These are phyloP conservation scores for Rhipidocladum racemiflorum DNA, from an alignment of 176 grass and related monocot species.

Conservation along the genomic window DNA sequence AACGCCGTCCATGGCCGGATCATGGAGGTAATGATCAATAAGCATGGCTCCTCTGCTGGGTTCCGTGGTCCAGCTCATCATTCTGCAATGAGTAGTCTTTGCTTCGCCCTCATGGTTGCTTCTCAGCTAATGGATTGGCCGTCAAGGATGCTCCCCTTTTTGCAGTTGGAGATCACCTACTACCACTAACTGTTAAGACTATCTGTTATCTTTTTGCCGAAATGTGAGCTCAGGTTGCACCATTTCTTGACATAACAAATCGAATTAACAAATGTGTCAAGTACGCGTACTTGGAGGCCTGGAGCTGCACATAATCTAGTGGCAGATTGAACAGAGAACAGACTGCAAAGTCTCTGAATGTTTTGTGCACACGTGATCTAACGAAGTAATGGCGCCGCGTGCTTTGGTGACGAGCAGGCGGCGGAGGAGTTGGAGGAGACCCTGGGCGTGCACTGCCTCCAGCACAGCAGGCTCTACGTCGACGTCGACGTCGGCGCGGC, in stretches of 20 bases:
- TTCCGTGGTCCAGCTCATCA: neutral
- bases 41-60: neutral
- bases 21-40: conserved; percentile 38
- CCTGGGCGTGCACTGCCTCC: conserved; percentile 36
- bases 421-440: conserved; percentile 52
- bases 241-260: conserved; percentile 2
- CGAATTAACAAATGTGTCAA: neutral
- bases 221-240: conserved; percentile 1
- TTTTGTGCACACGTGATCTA: neutral
- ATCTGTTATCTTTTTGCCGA: neutral
- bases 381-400: neutral
- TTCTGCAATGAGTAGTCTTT: conserved; percentile 7
- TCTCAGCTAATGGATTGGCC: conserved; percentile 30
- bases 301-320: neutral
- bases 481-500: conserved; percentile 68
- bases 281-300: neutral
- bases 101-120: conserved; percentile 48
- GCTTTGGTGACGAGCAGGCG: conserved; percentile 20
- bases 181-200: conserved; percentile 18
- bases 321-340: neutral
- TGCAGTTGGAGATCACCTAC: conserved; percentile 22
- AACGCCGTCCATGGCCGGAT: conserved; percentile 47
- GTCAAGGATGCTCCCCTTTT: conserved; percentile 22
- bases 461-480: conserved; percentile 58
- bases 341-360: neutral